Evolutionary conservation across 106 monocot species (phyloP), one percentile per base, ranked within the genome.

Genomic region (Gastrodia elata): DNA sequence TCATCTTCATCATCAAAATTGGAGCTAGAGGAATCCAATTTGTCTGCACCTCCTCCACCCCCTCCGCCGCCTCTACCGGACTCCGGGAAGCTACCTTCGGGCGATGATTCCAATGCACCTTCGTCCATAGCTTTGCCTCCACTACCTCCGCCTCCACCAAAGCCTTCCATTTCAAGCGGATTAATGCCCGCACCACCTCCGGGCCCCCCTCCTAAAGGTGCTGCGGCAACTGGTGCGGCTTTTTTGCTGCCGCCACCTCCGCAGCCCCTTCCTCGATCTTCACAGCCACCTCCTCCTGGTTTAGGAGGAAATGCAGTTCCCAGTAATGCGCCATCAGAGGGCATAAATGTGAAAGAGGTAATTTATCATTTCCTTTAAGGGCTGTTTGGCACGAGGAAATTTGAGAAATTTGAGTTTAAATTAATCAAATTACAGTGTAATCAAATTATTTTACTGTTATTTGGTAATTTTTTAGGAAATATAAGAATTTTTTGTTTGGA

Each of bases 31-130:
- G 94, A 89, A 58, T 83, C 30, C n/a, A 69, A 77, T 69, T 68
- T 77, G 38, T 78, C 76, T 74, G 80, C 70, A 35, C 87, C 82
- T 24, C 91, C 89, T 34, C 92, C 89, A 24, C 95, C 91, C 38
- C 91, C 91, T 39, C 88, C 91, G 0, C 94, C 86, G 42, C 87
- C 82, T 37, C 69, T 83, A 71, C 81, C 84, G 32, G 76, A 56
- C 7, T 78, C 88, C 46, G 70, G 24, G 79, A 79, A 83, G 68
- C 65, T 41, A 9, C 26, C 57, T 68, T 55, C 84, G 73, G 73
- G 30, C 64, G 81, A 79, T 39, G 85, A 87, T 49, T 72, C 82
- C 22, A 67, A 73, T 73, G 37, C 69, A 36, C 79, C 83, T 72
- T 9, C 74, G 68, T 80, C 91, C 36, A 38, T 87, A 41, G 79